These are phyloP conservation scores for Fraxinus platypoda DNA, from an alignment of 305 asterid genomes.

Conservation along the genomic window DNA sequence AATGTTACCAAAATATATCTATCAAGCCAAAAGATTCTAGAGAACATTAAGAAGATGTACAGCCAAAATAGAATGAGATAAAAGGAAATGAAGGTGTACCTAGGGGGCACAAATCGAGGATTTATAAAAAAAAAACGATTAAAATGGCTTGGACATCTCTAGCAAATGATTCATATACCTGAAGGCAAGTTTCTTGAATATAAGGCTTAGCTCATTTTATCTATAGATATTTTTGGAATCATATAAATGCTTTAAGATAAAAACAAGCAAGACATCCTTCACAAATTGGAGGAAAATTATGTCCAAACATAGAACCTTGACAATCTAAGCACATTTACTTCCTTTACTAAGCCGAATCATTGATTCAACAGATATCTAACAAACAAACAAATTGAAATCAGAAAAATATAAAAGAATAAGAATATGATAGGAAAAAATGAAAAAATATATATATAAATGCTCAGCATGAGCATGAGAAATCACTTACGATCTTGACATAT, in stretches of 20 bases:
- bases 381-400: conserved; percentile 1
- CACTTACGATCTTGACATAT: too few species aligned
- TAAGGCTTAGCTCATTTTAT: neutral
- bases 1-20: neutral
- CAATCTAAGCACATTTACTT: conserved; percentile 88
- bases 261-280: conserved; percentile 22
- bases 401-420: neutral
- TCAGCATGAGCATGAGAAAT: too few species aligned
- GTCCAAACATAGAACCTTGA: conserved; percentile 50
- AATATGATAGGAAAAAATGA: too few species aligned
- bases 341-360: conserved; percentile 95
- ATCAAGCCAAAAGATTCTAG: neutral
- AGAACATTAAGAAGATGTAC: neutral
- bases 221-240: neutral
- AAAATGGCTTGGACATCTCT: neutral
- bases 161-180: neutral
- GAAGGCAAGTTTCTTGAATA: neutral
- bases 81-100: neutral
- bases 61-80: neutral
- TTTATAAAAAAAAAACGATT: neutral
- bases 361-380: conserved; percentile 87
- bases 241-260: neutral
- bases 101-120: neutral
- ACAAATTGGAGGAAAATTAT: neutral
- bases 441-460: too few species aligned